These are phyloP conservation scores for Basidiobolus heterosporus DNA, from an alignment of 371 early-diverging fungal species.

Conservation along the genomic window DNA sequence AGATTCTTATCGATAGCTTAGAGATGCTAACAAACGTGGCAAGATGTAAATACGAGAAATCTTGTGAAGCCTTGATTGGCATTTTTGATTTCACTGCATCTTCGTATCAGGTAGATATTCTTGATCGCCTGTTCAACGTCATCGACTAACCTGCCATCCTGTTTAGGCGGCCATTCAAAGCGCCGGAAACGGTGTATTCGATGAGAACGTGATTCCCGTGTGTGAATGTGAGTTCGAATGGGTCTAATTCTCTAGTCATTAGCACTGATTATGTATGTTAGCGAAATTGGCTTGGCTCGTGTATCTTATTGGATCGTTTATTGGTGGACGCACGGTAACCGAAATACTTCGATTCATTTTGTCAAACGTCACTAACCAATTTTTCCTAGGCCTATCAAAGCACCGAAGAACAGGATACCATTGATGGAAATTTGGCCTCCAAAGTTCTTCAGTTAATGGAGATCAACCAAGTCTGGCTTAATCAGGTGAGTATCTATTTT, in stretches of 20 bases:
- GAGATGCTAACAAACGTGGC: constrained; percentile 57
- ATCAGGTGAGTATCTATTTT: neutral
- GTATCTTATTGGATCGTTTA: constrained; percentile 52
- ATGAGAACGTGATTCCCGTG: neutral
- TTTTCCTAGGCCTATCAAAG: constrained; percentile 30
- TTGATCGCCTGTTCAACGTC: neutral
- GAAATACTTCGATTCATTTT: too few relatives aligned
- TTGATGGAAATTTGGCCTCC: constrained; percentile 43
- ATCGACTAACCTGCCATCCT: neutral
- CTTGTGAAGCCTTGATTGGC: constrained; percentile 29
- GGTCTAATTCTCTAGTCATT: neutral
- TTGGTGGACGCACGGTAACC: constrained; percentile 42
- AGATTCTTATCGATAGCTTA: constrained; percentile 44
- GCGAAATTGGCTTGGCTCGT: constrained; percentile 67
- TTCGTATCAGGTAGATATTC: constrained; percentile 50
- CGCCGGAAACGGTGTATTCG: neutral
- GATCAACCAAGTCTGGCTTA: constrained; percentile 21
- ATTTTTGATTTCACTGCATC: constrained; percentile 44
- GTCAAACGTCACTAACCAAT: neutral
- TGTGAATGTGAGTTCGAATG: neutral
- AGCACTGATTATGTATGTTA: constrained; percentile 4
- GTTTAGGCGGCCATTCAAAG: neutral
- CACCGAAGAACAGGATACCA: constrained; percentile 38
- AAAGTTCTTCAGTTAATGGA: constrained; percentile 38
- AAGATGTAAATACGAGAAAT: constrained; percentile 50